Conservation (phyloP, 2,329 filamentous ascomycete species). For the Aureobasidium sp. region DNA sequence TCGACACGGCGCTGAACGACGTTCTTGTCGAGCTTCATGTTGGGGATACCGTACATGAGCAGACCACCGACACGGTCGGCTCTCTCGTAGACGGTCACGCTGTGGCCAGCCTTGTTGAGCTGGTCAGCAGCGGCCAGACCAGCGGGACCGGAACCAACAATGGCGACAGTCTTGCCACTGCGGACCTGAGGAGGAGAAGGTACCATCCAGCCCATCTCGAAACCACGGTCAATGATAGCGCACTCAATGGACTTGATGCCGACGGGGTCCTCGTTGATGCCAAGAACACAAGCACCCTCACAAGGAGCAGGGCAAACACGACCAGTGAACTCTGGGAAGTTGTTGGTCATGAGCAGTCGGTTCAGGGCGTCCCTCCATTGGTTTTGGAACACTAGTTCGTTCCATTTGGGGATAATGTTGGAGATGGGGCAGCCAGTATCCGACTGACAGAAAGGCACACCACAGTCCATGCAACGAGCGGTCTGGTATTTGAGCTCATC, state of each 20-base stretch:
- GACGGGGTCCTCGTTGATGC: constrained; percentile 94
- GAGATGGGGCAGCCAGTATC: constrained; percentile 93
- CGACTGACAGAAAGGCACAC: constrained; percentile 96
- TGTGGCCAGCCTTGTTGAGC: constrained; percentile 86
- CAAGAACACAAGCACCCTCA: constrained; percentile 90
- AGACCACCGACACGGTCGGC: constrained; percentile 84
- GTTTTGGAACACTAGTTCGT: constrained; percentile 66
- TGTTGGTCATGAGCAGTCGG: constrained; percentile 90
- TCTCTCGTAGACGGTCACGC: constrained; percentile 86
- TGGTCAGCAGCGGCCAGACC: constrained; percentile 89
- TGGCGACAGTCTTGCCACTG: constrained; percentile 78
- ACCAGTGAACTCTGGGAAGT: constrained; percentile 96
- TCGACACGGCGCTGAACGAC: constrained; percentile 92
- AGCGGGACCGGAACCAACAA: constrained; percentile 87
- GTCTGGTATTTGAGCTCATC: constrained; percentile 96
- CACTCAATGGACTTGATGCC: constrained; percentile 98
- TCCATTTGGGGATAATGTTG: constrained; percentile 98
- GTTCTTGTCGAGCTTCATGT: constrained; percentile 99
- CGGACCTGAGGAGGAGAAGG: constrained; percentile 70
- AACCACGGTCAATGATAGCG: constrained; percentile 94
- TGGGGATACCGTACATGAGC: constrained; percentile 97
- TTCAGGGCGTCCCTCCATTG: constrained; percentile 92
- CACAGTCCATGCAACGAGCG: constrained; percentile 96
- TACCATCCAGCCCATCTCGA: constrained; percentile 97
- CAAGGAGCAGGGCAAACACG: constrained; percentile 95